phyloP scores from a whole-genome alignment of 108 stramenopile species.

The Skeletonema marinoi region DNA sequence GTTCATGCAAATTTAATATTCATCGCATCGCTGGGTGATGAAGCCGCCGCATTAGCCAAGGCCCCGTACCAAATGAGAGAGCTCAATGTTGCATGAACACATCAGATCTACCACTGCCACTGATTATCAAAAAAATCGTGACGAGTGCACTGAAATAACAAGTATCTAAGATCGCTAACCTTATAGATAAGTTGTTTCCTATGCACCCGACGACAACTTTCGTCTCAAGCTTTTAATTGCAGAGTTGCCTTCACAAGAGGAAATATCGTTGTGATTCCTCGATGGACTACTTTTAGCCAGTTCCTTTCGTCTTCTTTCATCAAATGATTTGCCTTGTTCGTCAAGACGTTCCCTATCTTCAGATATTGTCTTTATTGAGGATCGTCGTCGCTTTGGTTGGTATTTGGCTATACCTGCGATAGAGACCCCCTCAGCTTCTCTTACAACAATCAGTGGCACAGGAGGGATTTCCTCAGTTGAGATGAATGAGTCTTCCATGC shows the following conservation, averaged over 20 bases:
- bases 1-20: conserved; percentile 68
- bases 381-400: background rate
- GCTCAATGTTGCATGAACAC: conserved; percentile 69
- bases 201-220: background rate
- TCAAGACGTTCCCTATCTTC: background rate
- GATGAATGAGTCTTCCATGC: no score
- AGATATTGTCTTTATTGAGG: background rate
- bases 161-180: background rate
- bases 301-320: background rate
- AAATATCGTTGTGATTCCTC: background rate
- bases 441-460: no score
- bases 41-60: conserved; percentile 52
- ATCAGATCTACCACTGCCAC: conserved; percentile 62
- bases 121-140: conserved; percentile 49
- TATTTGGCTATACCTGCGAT: background rate
- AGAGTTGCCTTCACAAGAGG: background rate
- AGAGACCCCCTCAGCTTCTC: background rate
- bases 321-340: background rate
- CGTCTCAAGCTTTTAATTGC: background rate
- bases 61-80: conserved; percentile 59
- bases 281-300: background rate
- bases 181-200: background rate
- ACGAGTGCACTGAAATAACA: conserved; percentile 15
- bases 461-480: background rate
- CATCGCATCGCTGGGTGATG: conserved; percentile 73